A percentile compares a stretch with the other conserved stretches of the same genome.
Evolutionary conservation across 2,329 filamentous ascomycete genomes (phyloP).

Genomic region (Leptosphaerulina australis): DNA sequence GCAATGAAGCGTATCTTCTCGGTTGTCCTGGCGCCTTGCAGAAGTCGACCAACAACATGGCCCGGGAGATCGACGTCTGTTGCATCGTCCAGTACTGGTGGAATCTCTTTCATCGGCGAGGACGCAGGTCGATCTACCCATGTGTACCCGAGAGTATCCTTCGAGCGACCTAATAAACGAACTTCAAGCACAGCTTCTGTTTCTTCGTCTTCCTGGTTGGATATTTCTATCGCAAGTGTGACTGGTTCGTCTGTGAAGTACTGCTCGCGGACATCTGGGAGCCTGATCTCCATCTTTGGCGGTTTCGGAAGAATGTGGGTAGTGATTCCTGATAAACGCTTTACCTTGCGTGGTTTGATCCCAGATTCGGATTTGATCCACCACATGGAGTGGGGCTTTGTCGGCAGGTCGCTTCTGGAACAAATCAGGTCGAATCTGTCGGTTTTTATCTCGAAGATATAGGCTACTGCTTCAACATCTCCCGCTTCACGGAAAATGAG

Average conservation of each 20-base stretch:
- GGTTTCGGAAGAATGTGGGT: constrained; percentile 85
- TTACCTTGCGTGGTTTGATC: constrained; percentile 38
- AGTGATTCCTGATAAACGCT: constrained; percentile 51
- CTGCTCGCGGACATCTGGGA: constrained; percentile 67
- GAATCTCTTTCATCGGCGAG: constrained; percentile 41
- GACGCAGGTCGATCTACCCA: constrained; percentile 53
- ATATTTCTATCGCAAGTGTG: constrained; percentile 68
- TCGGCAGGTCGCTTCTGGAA: constrained; percentile 57
- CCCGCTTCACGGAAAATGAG: constrained; percentile 81
- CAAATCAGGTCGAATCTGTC: constrained; percentile 72
- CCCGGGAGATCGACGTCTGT: constrained; percentile 44
- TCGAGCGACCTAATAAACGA: constrained; percentile 65
- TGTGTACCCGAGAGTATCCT: constrained; percentile 52
- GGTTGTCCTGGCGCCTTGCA: constrained; percentile 38
- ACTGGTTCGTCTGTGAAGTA: constrained; percentile 88
- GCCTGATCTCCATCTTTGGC: constrained; percentile 81
- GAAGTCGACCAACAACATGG: constrained; percentile 46
- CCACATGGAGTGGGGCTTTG: constrained; percentile 37
- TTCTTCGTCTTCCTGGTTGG: constrained; percentile 83
- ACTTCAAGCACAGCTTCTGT: constrained; percentile 74
- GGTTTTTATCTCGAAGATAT: constrained; percentile 67
- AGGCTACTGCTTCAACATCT: constrained; percentile 69
- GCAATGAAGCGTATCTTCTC: constrained; percentile 50
- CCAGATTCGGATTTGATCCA: constrained; percentile 38
- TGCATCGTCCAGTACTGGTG: constrained; percentile 29